Percentiles rank a stretch among this genome's conserved stretches.
Conservation (phyloP, 345 rosid genomes). For the Acer negundo region DNA sequence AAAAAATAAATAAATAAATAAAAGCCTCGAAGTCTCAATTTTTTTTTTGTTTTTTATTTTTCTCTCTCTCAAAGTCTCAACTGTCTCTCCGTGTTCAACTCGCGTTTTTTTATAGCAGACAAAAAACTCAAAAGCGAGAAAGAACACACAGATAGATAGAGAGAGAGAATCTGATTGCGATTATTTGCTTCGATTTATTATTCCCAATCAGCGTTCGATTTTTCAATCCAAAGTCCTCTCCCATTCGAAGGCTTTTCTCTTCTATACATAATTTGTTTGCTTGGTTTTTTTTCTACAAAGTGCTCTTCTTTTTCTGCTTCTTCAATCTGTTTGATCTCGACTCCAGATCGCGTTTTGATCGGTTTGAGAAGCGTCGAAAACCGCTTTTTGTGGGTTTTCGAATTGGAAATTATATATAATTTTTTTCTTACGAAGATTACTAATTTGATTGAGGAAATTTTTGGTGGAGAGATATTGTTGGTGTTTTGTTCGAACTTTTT, state of each 20-base stretch:
- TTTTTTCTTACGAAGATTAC: not conserved
- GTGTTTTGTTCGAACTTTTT: conserved; percentile 11
- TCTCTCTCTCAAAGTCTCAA: conserved; percentile 27
- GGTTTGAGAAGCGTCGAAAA: conserved; percentile 24
- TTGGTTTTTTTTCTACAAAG: not conserved
- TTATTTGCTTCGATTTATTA: not conserved
- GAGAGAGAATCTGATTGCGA: conserved; percentile 12
- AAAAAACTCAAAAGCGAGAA: conserved; percentile 12
- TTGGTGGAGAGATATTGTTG: not conserved
- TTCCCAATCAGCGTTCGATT: conserved; percentile 1
- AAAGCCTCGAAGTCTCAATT: not conserved
- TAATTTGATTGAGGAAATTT: not conserved
- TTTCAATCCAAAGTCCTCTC: conserved; percentile 6
- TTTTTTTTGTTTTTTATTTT: not conserved
- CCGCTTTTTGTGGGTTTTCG: not conserved
- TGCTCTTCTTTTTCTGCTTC: not conserved
- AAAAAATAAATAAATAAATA: not conserved
- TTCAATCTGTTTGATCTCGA: conserved; percentile 18
- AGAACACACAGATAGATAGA: not conserved
- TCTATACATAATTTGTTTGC: not conserved
- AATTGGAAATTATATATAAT: not conserved
- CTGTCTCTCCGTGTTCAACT: conserved; percentile 63
- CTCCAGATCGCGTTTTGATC: conserved; percentile 24
- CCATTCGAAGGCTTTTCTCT: not conserved
- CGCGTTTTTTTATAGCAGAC: conserved; percentile 45